Evolutionary conservation across 2,329 filamentous ascomycete genomes (phyloP), one percentile per base, ranked within the genome.

Genomic region (Pseudogymnoascus sp.): DNA sequence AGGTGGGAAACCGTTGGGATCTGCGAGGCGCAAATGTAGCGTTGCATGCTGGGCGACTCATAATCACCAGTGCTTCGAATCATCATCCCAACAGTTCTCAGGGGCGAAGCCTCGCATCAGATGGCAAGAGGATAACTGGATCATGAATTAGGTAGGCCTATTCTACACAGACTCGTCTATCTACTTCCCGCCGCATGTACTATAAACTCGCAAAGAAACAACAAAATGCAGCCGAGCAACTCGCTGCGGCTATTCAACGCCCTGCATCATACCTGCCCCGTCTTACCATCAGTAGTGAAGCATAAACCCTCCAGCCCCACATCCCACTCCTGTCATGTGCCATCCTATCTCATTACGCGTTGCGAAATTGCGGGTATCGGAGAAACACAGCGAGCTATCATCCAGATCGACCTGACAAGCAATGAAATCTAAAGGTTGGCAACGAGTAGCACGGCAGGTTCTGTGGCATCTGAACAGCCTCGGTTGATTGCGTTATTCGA

Each of bases 71-170:
- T 53, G 47, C n/a, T 33, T 53, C 28, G 11, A 35, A 33, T 12
- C n/a, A 53, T 20, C 15, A 53, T 8, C 28, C n/a, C 28, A 53
- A 53, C 47, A 20, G 47, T 33, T 33, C 47, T 53, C 47, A 33
- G n/a, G 28, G 30, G 33, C 47, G 47, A 28, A 53, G 47, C 28
- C 47, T 53, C 28, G 9, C 47, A 53, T 53, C 28, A 53, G 28
- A 53, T 53, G n/a, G 47, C 47, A 33, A 33, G 28, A 53, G 47
- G 6, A 53, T 53, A 53, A 53, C 47, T 33, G 47, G 47, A 53
- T 53, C 47, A 53, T 53, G 47, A 53, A 53, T 53, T 53, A 53
- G 47, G 47, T 53, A 53, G 47, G 47, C 47, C 28, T 53, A 53
- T 53, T 53, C 47, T 53, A 53, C 47, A 53, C 47, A 7, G 47